Base-by-base conservation (phyloP, 139 green algal genomes). In the Coccomyxa sp. region DNA sequence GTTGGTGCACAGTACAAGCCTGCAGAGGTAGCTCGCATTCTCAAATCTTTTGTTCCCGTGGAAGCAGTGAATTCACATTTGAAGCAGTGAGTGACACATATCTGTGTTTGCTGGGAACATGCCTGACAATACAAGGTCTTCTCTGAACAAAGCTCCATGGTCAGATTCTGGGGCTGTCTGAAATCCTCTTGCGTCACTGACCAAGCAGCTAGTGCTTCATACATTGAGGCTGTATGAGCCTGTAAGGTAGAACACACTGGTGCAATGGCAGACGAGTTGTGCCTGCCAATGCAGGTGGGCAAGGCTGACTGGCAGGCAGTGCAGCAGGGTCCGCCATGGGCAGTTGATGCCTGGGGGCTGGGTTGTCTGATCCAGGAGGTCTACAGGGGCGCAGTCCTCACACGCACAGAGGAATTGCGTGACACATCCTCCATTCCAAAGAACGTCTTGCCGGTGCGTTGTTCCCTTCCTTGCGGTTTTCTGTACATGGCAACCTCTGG, bases 261-360 rank as follows among this genome's bases (percentile, higher is more conserved):
- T 37, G 31, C 68, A 39, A n/a, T n/a, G 36, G 34, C 31, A 31
- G 50, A 64, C 50, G 27, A 38, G 68, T 37, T 39, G 84, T 97
- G 98, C 91, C 93, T 95, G 86, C 80, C 92, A 6, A 87, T 86
- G 22, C 64, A 83, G 68, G 77, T 98, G 35, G 88, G 84, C 24
- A 93, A 92, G 76, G 76, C 40, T 6, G 94, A 98, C 31, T 99
- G 94, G 94, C 77, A 88, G 31, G 77, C 80, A 0, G 80, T 99
- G 2, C 44, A 78, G 39, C 70, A 91, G 31, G 79, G 79, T 0
- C 97, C 97, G 0, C 85, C 94, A n/a, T 98, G 92, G 89, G 94
- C 92, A 18, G 93, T 99, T 50, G 97, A 99, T 81, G 88, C 93
- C 22, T 99, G 97, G 96, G 96, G 96, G 0, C 89, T 99, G 68